These are phyloP conservation scores for Ceratobasidium sp. DNA, from an alignment of 1,284 basidiomycete species.

Conservation along the genomic window DNA sequence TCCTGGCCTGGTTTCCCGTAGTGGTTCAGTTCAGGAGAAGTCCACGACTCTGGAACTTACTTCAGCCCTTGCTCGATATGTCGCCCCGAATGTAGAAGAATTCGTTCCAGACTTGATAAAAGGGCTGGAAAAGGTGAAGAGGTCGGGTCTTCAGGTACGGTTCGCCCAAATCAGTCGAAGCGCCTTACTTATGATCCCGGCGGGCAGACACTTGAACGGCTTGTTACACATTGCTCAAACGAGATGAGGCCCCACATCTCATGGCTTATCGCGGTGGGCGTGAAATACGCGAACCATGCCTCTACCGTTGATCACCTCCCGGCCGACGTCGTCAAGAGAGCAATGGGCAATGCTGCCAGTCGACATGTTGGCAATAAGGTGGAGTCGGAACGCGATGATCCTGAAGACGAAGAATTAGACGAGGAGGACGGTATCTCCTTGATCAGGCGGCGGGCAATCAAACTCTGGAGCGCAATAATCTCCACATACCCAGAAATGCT, in stretches of 20 bases:
- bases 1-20: constrained; percentile 66
- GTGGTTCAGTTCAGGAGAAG: constrained; percentile 68
- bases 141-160: constrained; percentile 75
- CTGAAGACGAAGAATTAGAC: constrained; percentile 87
- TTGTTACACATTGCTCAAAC: constrained; percentile 83
- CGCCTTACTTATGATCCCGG: constrained; percentile 31
- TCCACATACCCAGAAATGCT: constrained; percentile 89
- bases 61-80: constrained; percentile 79
- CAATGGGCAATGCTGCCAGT: constrained; percentile 78
- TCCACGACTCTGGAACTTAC: constrained; percentile 82
- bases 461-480: constrained; percentile 86
- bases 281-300: constrained; percentile 89
- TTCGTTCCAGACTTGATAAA: constrained; percentile 76
- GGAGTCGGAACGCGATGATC: constrained; percentile 64
- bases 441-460: constrained; percentile 91
- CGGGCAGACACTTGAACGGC: constrained; percentile 78
- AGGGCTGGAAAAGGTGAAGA: constrained; percentile 84
- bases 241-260: constrained; percentile 81
- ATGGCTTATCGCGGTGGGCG: constrained; percentile 74
- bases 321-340: constrained; percentile 82
- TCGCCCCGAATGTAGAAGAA: constrained; percentile 67
- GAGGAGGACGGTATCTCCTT: constrained; percentile 99
- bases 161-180: neutral
- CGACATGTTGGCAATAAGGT: constrained; percentile 70
- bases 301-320: constrained; percentile 88